Conservation (phyloP, 2,329 filamentous ascomycete genomes). For the Hymenoscyphus salicellus region DNA sequence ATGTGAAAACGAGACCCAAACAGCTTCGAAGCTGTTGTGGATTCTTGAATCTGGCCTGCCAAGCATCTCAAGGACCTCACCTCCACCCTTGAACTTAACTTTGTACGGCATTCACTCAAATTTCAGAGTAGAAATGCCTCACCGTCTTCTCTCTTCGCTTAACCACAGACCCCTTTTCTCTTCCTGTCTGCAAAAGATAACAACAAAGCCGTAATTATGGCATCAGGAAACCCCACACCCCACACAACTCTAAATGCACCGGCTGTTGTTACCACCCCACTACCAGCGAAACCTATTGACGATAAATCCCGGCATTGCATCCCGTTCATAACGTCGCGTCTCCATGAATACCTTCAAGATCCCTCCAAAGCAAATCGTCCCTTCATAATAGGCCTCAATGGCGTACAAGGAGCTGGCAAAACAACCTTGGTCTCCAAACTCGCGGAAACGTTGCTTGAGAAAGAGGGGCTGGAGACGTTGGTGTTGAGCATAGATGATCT, state of each 20-base stretch:
- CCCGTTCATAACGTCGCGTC: conserved; percentile 67
- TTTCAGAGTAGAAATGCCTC: not conserved
- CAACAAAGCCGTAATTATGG: not conserved
- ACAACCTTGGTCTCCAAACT: conserved; percentile 77
- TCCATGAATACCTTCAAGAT: conserved; percentile 48
- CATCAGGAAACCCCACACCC: not conserved
- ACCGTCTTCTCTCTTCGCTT: not conserved
- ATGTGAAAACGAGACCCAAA: not conserved
- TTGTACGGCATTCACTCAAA: not conserved
- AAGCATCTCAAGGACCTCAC: not conserved
- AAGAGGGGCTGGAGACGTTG: conserved; percentile 52
- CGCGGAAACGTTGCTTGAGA: conserved; percentile 49
- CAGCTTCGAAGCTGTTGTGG: not conserved
- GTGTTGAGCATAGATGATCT: conserved; percentile 68
- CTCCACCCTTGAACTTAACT: not conserved
- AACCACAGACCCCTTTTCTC: not conserved
- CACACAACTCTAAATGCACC: not conserved
- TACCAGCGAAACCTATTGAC: conserved; percentile 54
- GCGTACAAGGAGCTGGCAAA: conserved; percentile 89
- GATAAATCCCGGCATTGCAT: conserved; percentile 77
- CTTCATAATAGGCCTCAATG: conserved; percentile 85
- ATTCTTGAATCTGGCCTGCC: not conserved
- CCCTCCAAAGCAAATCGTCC: conserved; percentile 47
- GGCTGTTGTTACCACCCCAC: not conserved
- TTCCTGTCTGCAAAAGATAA: not conserved